Base-by-base conservation (phyloP, 371 early-diverging fungal genomes). In the Enterocytospora artemiae region DNA sequence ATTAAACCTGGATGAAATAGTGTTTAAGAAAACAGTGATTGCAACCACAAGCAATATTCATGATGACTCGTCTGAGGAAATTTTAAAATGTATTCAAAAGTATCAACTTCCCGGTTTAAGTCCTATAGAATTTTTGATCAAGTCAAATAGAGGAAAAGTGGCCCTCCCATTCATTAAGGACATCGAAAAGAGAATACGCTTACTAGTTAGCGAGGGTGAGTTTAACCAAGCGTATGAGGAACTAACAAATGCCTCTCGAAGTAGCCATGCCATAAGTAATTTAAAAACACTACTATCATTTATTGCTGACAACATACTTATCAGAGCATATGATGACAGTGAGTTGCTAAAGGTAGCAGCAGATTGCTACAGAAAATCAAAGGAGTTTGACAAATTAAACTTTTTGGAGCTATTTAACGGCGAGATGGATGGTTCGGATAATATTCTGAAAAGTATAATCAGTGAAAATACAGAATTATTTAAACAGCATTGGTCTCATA, bases 111-210 rank as follows among this genome's bases (percentile, higher is more conserved):
- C 93, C 5, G 98, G 98, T 2, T 91, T 94, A 74, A 84, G 89
- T 22, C 91, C 95, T 76, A 89, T 97, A 75, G 88, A 91, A 0
- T 95, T 90, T 79, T 79, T 97, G 66, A 92, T 91, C 75, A 88
- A 90, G 83, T 92, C 93, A 77, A 91, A 92, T 0, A 91, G 91
- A 72, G 91, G 94, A 0, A 91, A 90, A 79, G 83, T 95, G 72
- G 96, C 96, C 1, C 80, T 95, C 32, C 90, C 93, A 73, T 94
- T 92, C 83, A 91, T 97, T 33, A 86, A 89, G 66, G 95, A 95
- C 67, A 83, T 83, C 63, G 85, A 84, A 55, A 89, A 92, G 1
- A 85, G 91, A 3, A 92, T 93, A 73, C 94, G 93, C 70, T 83
- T 95, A n/a, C 70, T 55, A 22, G 33, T 77, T 9, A 65, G 53